Evolutionary conservation across 2,329 filamentous ascomycete species (phyloP).

Genomic region (Cladosporium sp.): DNA sequence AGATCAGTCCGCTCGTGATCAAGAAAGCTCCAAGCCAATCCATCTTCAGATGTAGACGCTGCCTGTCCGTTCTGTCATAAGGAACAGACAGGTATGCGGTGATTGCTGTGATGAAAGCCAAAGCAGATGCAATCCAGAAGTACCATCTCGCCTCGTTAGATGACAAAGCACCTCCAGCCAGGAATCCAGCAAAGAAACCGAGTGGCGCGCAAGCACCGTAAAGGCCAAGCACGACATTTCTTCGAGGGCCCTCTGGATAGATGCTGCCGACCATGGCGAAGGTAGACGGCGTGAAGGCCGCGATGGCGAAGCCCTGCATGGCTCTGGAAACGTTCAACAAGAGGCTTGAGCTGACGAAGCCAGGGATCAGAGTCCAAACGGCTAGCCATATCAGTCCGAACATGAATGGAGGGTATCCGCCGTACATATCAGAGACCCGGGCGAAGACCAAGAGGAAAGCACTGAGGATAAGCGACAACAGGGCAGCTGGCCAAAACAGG

Average conservation of each 20-base stretch:
- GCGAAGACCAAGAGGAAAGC: constrained; percentile 32
- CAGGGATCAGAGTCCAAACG: constrained; percentile 33
- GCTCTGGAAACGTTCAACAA: constrained; percentile 32
- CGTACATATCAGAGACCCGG: constrained; percentile 33
- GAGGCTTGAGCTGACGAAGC: constrained; percentile 24
- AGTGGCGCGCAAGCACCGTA: constrained; percentile 35
- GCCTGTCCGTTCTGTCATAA: constrained; percentile 28
- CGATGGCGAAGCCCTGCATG: constrained; percentile 35
- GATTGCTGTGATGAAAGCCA: constrained; percentile 26
- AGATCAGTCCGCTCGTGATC: constrained; percentile 32
- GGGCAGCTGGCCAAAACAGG: constrained; percentile 33
- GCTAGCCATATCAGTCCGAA: constrained; percentile 31
- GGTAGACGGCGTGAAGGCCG: constrained; percentile 32
- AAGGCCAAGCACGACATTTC: constrained; percentile 33
- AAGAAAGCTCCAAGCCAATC: constrained; percentile 33
- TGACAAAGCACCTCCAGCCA: constrained; percentile 29
- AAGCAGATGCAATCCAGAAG: constrained; percentile 31
- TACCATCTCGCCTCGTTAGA: constrained; percentile 28
- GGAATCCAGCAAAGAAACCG: constrained; percentile 34
- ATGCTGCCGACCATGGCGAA: constrained; percentile 32
- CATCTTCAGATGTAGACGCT: constrained; percentile 31
- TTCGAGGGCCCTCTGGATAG: constrained; percentile 30
- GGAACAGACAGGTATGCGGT: constrained; percentile 32
- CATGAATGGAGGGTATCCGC: constrained; percentile 34
- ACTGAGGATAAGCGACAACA: constrained; percentile 33